These are phyloP conservation scores for Citrus maxima DNA, from an alignment of 345 rosid species.

Conservation along the genomic window DNA sequence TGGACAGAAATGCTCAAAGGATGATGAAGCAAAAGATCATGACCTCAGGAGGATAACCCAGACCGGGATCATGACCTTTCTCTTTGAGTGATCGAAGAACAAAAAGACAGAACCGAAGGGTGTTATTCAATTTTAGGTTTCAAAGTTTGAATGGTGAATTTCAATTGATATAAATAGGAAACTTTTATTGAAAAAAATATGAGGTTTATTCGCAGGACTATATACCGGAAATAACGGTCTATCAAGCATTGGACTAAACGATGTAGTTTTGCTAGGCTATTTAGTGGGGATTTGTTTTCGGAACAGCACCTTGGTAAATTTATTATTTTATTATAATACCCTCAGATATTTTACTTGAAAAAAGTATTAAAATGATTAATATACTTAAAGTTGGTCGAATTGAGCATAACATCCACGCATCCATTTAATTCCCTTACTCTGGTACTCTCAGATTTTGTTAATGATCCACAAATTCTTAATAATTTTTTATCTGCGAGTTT, in stretches of 20 bases:
- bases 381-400: no score
- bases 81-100: slow-evolving; percentile 14
- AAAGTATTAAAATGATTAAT: no score
- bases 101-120: slow-evolving; percentile 16
- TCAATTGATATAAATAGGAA: slow-evolving; percentile 28
- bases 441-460: not conserved
- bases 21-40: slow-evolving; percentile 44
- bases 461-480: not conserved
- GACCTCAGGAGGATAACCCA: slow-evolving; percentile 30
- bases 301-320: not conserved
- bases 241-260: slow-evolving; percentile 21
- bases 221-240: slow-evolving; percentile 54
- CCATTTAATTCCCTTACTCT: not conserved
- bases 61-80: slow-evolving; percentile 49
- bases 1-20: not conserved
- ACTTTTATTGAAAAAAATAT: not conserved
- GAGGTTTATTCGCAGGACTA: slow-evolving; percentile 19
- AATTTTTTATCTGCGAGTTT: no score
- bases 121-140: slow-evolving; percentile 21
- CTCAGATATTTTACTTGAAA: no score
- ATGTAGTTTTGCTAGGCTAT: not conserved
- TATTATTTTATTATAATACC: not conserved
- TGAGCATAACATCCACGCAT: not conserved
- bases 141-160: slow-evolving; percentile 29
- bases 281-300: not conserved